phyloP scores from a whole-genome alignment of 495 filamentous ascomycete species.

The Gamarada debralockiae region DNA sequence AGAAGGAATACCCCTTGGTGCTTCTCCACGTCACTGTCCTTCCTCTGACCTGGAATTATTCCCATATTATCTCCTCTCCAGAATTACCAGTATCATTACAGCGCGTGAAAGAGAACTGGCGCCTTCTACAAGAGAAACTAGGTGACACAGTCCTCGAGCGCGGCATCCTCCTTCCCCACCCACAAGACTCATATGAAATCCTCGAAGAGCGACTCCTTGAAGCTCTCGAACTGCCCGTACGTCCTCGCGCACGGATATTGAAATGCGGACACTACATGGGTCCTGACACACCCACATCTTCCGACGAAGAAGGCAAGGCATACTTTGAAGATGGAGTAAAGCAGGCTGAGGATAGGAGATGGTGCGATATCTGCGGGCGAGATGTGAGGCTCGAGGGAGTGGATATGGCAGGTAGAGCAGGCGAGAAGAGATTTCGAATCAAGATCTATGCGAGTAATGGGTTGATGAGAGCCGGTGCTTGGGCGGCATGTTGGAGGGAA shows the following conservation, averaged over 20 bases:
- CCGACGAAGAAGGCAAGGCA: slow-evolving; percentile 39
- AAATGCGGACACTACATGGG: slow-evolving; percentile 76
- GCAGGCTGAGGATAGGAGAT: slow-evolving; percentile 43
- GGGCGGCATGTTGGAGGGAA: slow-evolving; percentile 90
- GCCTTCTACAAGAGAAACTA: slow-evolving; percentile 68
- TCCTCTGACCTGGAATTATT: slow-evolving; percentile 65
- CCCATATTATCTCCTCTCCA: slow-evolving; percentile 39
- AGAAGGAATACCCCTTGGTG: slow-evolving; percentile 64
- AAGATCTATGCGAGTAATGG: slow-evolving; percentile 93
- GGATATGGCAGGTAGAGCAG: slow-evolving; percentile 9
- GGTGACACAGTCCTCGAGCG: slow-evolving; percentile 77
- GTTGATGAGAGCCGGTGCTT: slow-evolving; percentile 85
- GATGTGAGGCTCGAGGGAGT: slow-evolving; percentile 39
- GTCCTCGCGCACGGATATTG: slow-evolving; percentile 58
- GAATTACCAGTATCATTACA: slow-evolving; percentile 52
- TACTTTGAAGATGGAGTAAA: slow-evolving; percentile 27
- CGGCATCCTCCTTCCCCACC: slow-evolving; percentile 84
- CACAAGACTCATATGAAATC: slow-evolving; percentile 83
- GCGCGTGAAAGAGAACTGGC: slow-evolving; percentile 65
- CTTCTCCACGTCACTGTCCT: slow-evolving; percentile 85
- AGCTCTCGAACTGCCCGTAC: slow-evolving; percentile 69
- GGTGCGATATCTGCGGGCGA: slow-evolving; percentile 55
- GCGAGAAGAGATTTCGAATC: slow-evolving; percentile 67
- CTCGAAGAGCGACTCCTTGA: slow-evolving; percentile 92
- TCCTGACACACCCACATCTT: slow-evolving; percentile 26